These are phyloP conservation scores for Venturia carpophila DNA, from an alignment of 2,329 filamentous ascomycete genomes.

Conservation along the genomic window DNA sequence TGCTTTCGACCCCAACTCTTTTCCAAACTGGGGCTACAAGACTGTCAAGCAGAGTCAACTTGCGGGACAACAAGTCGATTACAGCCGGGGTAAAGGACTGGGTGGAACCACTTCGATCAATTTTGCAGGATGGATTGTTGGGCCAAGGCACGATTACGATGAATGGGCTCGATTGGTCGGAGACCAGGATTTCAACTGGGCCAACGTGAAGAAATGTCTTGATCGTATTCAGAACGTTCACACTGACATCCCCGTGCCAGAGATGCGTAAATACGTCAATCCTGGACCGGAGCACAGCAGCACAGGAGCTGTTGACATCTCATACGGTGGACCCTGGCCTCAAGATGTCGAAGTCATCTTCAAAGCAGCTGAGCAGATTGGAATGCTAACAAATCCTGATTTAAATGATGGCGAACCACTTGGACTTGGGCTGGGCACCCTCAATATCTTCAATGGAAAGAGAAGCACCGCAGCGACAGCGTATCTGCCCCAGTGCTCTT, in stretches of 20 bases:
- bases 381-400: slow-evolving; percentile 45
- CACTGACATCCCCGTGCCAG: slow-evolving; percentile 47
- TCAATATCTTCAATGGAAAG: slow-evolving; percentile 42
- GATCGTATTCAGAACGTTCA: slow-evolving; percentile 19
- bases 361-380: slow-evolving; percentile 35
- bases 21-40: slow-evolving; percentile 45
- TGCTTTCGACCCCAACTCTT: slow-evolving; percentile 35
- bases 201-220: slow-evolving; percentile 37
- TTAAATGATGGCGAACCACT: slow-evolving; percentile 52
- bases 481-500: slow-evolving; percentile 36
- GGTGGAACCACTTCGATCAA: slow-evolving; percentile 41
- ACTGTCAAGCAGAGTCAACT: slow-evolving; percentile 34
- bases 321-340: slow-evolving; percentile 44
- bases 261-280: slow-evolving; percentile 31
- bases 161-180: slow-evolving; percentile 50
- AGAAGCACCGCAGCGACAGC: slow-evolving; percentile 45
- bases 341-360: slow-evolving; percentile 44
- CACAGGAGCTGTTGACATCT: slow-evolving; percentile 41
- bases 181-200: slow-evolving; percentile 51
- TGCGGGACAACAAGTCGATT: slow-evolving; percentile 32
- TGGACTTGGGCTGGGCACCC: slow-evolving; percentile 46
- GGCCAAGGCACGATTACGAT: slow-evolving; percentile 53
- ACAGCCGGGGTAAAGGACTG: slow-evolving; percentile 40
- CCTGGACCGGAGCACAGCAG: slow-evolving; percentile 44
- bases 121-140: slow-evolving; percentile 43